phyloP scores from a whole-genome alignment of 169 alveolate genomes.

The Cyclospora cayetanensis region DNA sequence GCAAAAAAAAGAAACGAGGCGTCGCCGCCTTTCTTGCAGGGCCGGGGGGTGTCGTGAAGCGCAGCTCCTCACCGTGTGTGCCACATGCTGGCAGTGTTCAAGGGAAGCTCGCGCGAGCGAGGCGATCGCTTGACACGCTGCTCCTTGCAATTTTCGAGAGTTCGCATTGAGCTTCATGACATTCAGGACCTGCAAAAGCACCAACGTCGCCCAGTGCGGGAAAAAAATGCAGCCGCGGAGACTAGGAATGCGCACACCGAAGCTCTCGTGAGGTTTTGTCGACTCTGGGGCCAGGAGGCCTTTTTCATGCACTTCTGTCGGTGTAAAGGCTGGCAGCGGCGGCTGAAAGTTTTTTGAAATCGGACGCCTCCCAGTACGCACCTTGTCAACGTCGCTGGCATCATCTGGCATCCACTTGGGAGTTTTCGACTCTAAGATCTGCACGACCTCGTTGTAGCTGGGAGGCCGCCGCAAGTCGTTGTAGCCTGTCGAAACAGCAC shows the following conservation, averaged over 20 bases:
- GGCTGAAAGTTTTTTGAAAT: no score
- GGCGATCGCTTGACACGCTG: conserved; percentile 70
- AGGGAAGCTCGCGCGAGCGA: conserved; percentile 70
- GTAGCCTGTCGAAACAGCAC: conserved; percentile 17
- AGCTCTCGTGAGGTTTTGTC: no score
- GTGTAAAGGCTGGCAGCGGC: no score
- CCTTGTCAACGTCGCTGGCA: conserved; percentile 44
- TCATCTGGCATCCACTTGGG: conserved; percentile 66
- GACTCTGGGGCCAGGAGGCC: no score
- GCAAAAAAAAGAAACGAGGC: background rate
- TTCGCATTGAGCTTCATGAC: conserved; percentile 68
- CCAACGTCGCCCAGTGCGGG: no score
- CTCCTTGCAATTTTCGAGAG: conserved; percentile 69
- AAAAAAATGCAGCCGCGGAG: no score
- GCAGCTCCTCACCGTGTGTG: conserved; percentile 28
- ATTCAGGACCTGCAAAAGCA: conserved; percentile 27
- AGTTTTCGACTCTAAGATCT: conserved; percentile 3
- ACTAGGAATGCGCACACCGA: no score
- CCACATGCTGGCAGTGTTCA: conserved; percentile 65
- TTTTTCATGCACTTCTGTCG: no score
- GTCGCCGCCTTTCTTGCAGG: conserved; percentile 28
- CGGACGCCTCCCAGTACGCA: no score
- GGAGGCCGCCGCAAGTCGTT: conserved; percentile 43
- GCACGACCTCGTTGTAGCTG: conserved; percentile 35
- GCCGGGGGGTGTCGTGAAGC: background rate